phyloP scores from a whole-genome alignment of 2,329 filamentous ascomycete species.

The Xylariales sp. region DNA sequence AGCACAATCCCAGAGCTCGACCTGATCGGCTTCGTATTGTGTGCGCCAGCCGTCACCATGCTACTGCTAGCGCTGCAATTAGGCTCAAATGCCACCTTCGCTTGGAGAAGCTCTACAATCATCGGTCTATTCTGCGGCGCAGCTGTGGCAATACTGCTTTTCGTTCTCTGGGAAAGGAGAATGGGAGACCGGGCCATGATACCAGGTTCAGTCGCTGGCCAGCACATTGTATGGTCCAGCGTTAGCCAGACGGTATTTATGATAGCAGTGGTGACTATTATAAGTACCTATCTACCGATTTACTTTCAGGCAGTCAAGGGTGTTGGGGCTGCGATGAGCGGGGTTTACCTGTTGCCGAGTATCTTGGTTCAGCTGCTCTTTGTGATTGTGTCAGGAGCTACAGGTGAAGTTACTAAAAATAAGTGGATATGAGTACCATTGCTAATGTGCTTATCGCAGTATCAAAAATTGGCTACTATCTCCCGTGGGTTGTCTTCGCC shows the following conservation, averaged over 20 bases:
- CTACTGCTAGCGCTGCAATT: conserved; percentile 40
- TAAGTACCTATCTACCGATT: conserved; percentile 14
- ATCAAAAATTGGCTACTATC: conserved; percentile 20
- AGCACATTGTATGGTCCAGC: conserved; percentile 37
- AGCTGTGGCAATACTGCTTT: conserved; percentile 25
- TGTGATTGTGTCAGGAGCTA: conserved; percentile 40
- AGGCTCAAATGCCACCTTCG: conserved; percentile 26
- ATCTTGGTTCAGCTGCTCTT: conserved; percentile 44
- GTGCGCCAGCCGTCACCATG: conserved; percentile 34
- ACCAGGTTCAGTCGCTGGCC: conserved; percentile 36
- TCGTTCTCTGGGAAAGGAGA: conserved; percentile 35
- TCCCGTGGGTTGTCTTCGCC: conserved; percentile 20
- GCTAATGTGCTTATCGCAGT: conserved; percentile 10
- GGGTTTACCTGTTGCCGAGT: conserved; percentile 25
- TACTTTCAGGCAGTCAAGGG: conserved; percentile 5
- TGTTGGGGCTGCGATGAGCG: conserved; percentile 22
- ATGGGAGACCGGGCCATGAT: conserved; percentile 46
- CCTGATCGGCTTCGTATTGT: conserved; percentile 33
- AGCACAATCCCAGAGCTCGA: conserved; percentile 28
- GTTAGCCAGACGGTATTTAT: conserved; percentile 1
- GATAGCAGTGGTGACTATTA: conserved; percentile 5
- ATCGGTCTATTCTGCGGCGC: conserved; percentile 34
- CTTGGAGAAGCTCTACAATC: conserved; percentile 30
- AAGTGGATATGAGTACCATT: not conserved
- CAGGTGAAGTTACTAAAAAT: conserved; percentile 12